A percentile compares a stretch with the other conserved stretches of the same genome.
phyloP scores from a whole-genome alignment of 768 basidiomycete species.

The Xerocomellus dryophilus region DNA sequence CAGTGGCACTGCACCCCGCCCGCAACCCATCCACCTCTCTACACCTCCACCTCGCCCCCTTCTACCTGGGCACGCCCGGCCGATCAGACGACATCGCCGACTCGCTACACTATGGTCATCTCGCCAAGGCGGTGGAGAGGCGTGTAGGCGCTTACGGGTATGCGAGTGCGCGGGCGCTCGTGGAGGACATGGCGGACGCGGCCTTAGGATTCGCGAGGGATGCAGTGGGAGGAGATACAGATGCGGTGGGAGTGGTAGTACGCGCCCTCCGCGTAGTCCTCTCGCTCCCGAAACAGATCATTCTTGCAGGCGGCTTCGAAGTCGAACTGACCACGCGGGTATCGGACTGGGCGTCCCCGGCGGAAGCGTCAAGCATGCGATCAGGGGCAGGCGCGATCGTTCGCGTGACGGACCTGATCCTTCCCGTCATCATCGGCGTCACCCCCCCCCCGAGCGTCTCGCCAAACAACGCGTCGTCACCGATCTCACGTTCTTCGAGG shows the following conservation, averaged over 20 bases:
- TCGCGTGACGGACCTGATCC: conserved; percentile 41
- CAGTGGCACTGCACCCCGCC: conserved; percentile 47
- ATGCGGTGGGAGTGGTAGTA: neutral
- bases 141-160: conserved; percentile 28
- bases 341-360: neutral
- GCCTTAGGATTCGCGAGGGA: conserved; percentile 36
- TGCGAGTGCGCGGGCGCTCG: conserved; percentile 30
- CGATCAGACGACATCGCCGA: conserved; percentile 49
- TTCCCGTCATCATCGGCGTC: conserved; percentile 65
- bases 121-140: conserved; percentile 47
- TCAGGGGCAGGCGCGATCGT: conserved; percentile 26
- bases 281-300: conserved; percentile 46
- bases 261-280: conserved; percentile 41
- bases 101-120: conserved; percentile 63
- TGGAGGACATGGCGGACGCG: conserved; percentile 35
- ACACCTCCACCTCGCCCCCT: conserved; percentile 38
- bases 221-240: neutral
- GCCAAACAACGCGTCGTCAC: conserved; percentile 62
- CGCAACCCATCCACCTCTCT: conserved; percentile 56
- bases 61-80: conserved; percentile 45
- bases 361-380: neutral
- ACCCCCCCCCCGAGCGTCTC: conserved; percentile 65
- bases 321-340: conserved; percentile 36
- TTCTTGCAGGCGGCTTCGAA: conserved; percentile 45
- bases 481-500: conserved; percentile 47